Evolutionary conservation across 108 stramenopile genomes (phyloP).

Genomic region (Fragilaria crotonensis): DNA sequence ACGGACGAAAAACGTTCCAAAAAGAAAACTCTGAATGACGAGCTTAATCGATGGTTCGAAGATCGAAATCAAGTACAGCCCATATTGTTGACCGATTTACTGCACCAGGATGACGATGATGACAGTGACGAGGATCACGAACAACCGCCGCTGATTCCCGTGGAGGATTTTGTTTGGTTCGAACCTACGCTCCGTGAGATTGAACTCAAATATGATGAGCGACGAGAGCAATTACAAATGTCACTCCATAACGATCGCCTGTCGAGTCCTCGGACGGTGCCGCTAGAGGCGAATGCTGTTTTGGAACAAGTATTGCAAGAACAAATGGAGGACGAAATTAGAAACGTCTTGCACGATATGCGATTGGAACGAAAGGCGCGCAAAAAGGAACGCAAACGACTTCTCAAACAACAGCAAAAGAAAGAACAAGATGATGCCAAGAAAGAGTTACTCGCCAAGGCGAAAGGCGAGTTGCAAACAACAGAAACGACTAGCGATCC

Average conservation of each 20-base stretch:
- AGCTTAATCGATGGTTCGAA: not conserved
- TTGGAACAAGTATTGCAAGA: slow-evolving; percentile 20
- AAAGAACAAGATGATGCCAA: slow-evolving; percentile 6
- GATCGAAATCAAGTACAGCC: not conserved
- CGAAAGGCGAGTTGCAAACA: not conserved
- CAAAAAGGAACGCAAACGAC: not conserved
- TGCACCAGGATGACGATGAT: not conserved
- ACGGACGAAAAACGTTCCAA: not conserved
- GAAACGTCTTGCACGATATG: slow-evolving; percentile 19
- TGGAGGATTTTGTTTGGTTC: slow-evolving; percentile 5
- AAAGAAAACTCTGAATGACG: not conserved
- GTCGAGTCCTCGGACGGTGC: slow-evolving; percentile 3
- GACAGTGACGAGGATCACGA: not conserved
- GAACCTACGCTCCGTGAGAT: slow-evolving; percentile 2
- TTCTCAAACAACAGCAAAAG: slow-evolving; percentile 12
- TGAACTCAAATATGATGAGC: not conserved
- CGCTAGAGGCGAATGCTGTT: slow-evolving; percentile 24
- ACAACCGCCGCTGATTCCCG: not conserved
- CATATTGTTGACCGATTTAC: not conserved
- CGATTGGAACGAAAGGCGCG: not conserved
- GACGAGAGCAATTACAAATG: not conserved
- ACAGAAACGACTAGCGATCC: not conserved
- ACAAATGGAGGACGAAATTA: slow-evolving; percentile 34
- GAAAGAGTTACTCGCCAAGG: no score
- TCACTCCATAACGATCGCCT: not conserved